Evolutionary conservation across 2,329 filamentous ascomycete genomes (phyloP).

Genomic region (Ophiostoma ips): DNA sequence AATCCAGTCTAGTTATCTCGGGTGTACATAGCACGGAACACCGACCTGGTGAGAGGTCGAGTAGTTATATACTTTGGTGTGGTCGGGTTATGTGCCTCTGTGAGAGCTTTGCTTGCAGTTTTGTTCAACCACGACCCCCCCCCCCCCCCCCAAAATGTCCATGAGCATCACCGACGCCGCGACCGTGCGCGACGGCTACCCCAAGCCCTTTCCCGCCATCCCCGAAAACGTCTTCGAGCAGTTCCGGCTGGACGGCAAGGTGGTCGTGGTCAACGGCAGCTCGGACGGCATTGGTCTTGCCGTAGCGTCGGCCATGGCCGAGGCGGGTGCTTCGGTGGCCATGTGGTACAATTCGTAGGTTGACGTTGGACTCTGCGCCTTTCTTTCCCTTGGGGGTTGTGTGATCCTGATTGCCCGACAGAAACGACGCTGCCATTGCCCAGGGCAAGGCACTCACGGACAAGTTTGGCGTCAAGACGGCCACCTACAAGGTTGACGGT

Average conservation of each 20-base stretch:
- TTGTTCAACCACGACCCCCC: neutral
- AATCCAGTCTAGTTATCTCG: too few relatives aligned
- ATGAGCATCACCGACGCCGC: neutral
- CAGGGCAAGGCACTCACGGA: neutral
- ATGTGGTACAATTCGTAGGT: conserved; percentile 3
- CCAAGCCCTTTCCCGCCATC: neutral
- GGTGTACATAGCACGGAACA: too few relatives aligned
- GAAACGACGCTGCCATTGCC: neutral
- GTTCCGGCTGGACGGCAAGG: neutral
- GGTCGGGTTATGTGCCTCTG: too few relatives aligned
- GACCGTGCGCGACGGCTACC: neutral
- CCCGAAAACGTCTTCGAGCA: neutral
- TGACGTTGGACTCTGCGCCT: too few relatives aligned
- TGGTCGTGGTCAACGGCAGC: neutral
- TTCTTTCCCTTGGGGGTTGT: too few relatives aligned
- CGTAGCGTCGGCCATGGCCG: neutral
- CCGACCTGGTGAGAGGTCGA: too few relatives aligned
- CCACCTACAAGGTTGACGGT: neutral
- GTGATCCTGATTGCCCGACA: neutral
- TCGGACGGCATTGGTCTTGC: neutral
- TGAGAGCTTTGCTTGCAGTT: too few relatives aligned
- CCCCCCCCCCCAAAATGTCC: neutral
- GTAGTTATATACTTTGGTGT: too few relatives aligned
- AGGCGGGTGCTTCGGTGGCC: neutral
- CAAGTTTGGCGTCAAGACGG: neutral